Conservation (phyloP, 352 stramenopile genomes). For the Saprolegnia diclina region DNA sequence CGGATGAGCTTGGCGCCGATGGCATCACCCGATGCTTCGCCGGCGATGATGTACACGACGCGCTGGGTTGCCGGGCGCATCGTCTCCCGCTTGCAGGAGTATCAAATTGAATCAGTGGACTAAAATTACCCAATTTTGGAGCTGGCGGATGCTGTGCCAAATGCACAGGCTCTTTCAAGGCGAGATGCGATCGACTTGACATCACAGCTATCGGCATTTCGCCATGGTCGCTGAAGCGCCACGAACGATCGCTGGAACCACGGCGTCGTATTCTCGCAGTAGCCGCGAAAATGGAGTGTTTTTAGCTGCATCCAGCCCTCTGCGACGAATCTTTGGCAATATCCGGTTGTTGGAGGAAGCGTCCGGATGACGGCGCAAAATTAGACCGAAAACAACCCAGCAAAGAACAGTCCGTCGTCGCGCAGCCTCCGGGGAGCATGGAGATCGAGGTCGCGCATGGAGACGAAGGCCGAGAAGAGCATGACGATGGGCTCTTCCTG, state of each 20-base stretch:
- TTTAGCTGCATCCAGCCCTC: background rate
- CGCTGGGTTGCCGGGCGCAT: background rate
- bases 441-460: too few species aligned
- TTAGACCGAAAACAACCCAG: constrained; percentile 2
- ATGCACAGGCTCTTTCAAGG: too few species aligned
- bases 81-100: background rate
- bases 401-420: background rate
- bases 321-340: too few species aligned
- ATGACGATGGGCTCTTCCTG: background rate
- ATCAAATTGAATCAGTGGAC: background rate
- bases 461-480: too few species aligned
- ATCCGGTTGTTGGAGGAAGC: background rate
- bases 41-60: constrained; percentile 58
- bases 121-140: background rate
- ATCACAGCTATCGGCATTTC: too few species aligned
- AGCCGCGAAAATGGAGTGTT: background rate
- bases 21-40: constrained; percentile 66
- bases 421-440: too few species aligned
- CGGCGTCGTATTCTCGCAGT: too few species aligned
- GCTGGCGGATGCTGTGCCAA: too few species aligned
- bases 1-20: constrained; percentile 66
- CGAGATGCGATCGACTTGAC: too few species aligned
- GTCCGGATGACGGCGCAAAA: background rate
- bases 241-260: too few species aligned
- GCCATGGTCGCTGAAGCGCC: too few species aligned